Percentiles rank a stretch among this genome's conserved stretches.
Conservation (phyloP, 2,329 filamentous ascomycete genomes). For the Ophiostoma fasciatum region DNA sequence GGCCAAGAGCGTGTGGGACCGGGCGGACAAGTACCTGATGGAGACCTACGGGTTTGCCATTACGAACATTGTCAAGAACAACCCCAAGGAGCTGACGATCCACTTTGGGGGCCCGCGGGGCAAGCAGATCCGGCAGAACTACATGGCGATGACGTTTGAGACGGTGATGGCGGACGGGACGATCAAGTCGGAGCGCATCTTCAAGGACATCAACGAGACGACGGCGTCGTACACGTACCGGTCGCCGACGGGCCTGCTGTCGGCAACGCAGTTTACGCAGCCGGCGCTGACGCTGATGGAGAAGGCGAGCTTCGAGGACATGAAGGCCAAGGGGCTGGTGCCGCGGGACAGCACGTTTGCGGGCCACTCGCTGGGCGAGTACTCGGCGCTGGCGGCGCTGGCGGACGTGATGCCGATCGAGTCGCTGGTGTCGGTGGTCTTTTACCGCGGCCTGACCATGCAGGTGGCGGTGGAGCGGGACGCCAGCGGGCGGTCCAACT, state of each 20-base stretch:
- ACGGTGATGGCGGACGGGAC: slow-evolving; percentile 83
- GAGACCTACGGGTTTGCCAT: slow-evolving; percentile 98
- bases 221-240: slow-evolving; percentile 95
- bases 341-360: slow-evolving; percentile 95
- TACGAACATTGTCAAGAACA: slow-evolving; percentile 98
- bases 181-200: slow-evolving; percentile 98
- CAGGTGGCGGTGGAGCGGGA: slow-evolving; percentile 98
- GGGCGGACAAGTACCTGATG: slow-evolving; percentile 93
- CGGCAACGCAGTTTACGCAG: slow-evolving; percentile 96
- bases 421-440: slow-evolving; percentile 92
- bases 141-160: slow-evolving; percentile 99
- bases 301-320: slow-evolving; percentile 98
- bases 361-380: slow-evolving; percentile 94
- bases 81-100: slow-evolving; percentile 95
- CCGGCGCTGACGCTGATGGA: slow-evolving; percentile 97
- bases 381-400: slow-evolving; percentile 87
- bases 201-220: slow-evolving; percentile 90
- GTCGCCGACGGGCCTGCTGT: slow-evolving; percentile 85
- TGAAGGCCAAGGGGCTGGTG: slow-evolving; percentile 92
- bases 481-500: slow-evolving; percentile 83
- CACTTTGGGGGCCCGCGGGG: slow-evolving; percentile 94
- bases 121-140: slow-evolving; percentile 96
- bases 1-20: slow-evolving; percentile 94
- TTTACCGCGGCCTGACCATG: slow-evolving; percentile 98
- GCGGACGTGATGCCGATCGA: slow-evolving; percentile 99